A percentile compares a stretch with the other conserved stretches of the same genome.
Conservation (phyloP, 2,329 filamentous ascomycete genomes). For the Epichloe sylvatica region DNA sequence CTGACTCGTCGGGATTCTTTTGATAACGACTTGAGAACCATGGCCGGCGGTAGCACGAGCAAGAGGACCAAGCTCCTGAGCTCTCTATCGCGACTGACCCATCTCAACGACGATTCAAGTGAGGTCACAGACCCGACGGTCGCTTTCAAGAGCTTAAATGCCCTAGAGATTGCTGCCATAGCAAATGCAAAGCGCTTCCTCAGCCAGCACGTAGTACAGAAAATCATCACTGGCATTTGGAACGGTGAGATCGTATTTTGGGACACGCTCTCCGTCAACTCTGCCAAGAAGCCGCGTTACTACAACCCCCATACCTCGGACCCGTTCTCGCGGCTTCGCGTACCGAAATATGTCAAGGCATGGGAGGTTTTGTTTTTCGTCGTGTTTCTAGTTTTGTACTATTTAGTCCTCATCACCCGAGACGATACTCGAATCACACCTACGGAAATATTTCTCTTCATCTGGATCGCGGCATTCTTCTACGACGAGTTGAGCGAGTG, state of each 20-base stretch:
- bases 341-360: slow-evolving; percentile 71
- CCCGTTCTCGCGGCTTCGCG: slow-evolving; percentile 59
- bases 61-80: slow-evolving; percentile 37
- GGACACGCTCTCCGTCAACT: slow-evolving; percentile 60
- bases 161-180: slow-evolving; percentile 73
- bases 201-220: slow-evolving; percentile 66
- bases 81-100: slow-evolving; percentile 41
- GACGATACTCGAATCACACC: slow-evolving; percentile 51
- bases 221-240: slow-evolving; percentile 75
- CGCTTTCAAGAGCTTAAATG: slow-evolving; percentile 67
- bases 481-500: slow-evolving; percentile 81
- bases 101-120: slow-evolving; percentile 21
- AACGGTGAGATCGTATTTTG: slow-evolving; percentile 78
- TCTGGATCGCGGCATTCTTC: slow-evolving; percentile 78
- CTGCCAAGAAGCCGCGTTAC: slow-evolving; percentile 60
- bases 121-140: slow-evolving; percentile 49
- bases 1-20: slow-evolving; percentile 21
- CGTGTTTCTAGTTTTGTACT: slow-evolving; percentile 66
- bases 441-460: slow-evolving; percentile 59
- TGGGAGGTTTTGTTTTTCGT: slow-evolving; percentile 76
- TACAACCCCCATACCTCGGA: slow-evolving; percentile 57
- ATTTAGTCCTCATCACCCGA: slow-evolving; percentile 66
- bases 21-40: slow-evolving; percentile 9
- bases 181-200: slow-evolving; percentile 75
- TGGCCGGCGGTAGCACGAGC: slow-evolving; percentile 24